A percentile compares a stretch with the other conserved stretches of the same genome.
These are phyloP conservation scores for Syzygium syzygioides DNA, from an alignment of 441 rosid genomes.

Conservation along the genomic window DNA sequence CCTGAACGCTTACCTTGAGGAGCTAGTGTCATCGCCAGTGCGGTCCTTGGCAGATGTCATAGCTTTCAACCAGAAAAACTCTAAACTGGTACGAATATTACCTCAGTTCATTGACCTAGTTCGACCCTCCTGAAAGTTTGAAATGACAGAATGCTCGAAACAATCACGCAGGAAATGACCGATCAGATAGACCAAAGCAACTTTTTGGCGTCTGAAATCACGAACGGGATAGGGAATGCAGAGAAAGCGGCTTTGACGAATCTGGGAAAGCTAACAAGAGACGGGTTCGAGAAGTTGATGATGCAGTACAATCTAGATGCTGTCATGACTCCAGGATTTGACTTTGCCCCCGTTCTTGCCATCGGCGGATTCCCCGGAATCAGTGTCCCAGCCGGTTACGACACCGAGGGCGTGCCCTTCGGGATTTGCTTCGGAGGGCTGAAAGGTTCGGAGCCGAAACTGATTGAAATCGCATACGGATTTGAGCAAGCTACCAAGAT, in stretches of 20 bases:
- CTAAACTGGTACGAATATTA: conserved; percentile 1
- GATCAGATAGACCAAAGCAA: conserved; percentile 21
- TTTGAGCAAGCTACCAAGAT: not conserved
- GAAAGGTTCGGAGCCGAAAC: not conserved
- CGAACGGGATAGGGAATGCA: conserved; percentile 11
- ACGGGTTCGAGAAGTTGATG: conserved; percentile 26
- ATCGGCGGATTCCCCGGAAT: not conserved
- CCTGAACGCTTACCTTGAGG: conserved; percentile 40
- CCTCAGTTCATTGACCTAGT: not conserved
- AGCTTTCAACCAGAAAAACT: conserved; percentile 38
- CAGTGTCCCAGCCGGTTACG: not conserved
- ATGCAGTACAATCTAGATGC: conserved; percentile 19
- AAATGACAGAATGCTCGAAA: not conserved
- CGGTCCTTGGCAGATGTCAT: conserved; percentile 56
- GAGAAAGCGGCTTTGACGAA: conserved; percentile 17
- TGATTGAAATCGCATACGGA: not conserved
- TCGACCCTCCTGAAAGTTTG: not conserved
- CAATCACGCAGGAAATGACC: conserved; percentile 19
- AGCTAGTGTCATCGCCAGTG: conserved; percentile 47
- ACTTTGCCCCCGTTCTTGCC: conserved; percentile 17
- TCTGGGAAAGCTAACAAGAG: conserved; percentile 6
- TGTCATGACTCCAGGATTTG: conserved; percentile 13
- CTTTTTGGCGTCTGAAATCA: conserved; percentile 16
- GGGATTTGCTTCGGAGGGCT: not conserved
- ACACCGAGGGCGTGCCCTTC: not conserved